Base-by-base conservation (phyloP, 768 basidiomycete genomes). In the Rhodotorula diobovata region DNA sequence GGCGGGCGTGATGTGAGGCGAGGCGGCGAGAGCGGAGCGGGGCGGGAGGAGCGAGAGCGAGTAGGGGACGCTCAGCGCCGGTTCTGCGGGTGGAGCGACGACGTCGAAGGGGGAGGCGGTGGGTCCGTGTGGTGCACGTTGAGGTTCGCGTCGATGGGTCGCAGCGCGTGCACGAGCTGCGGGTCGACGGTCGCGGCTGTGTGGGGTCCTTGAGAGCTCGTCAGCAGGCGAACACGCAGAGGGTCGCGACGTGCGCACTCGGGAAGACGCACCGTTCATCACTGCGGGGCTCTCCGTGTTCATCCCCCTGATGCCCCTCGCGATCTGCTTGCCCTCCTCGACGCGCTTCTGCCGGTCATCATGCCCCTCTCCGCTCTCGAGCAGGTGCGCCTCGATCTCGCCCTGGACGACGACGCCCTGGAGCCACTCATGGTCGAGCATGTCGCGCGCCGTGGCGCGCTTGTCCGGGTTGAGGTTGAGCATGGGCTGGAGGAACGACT, bases 401-500 rank as follows among this genome's bases (percentile, higher is more conserved):
- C 74, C 74, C 67, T 75, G 71, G 0, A 96, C 93, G 34, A 88
- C 85, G 34, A 91, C 83, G 10, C 87, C 89, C 23, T 90, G 57
- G 50, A 97, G 83, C 93, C 94, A 98, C 50, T 85, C 84, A 79
- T 97, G 93, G 72, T 90, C 87, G 10, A 86, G 85, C 76, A 96
- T 84, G 71, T 96, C 93, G n/a, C 84, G 81, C 0, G 95, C 94
- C 69, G 88, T 88, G 0, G 93, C 93, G 37, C 95, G 87, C 76
- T 90, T 88, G 72, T 94, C 93, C 0, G 94, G 90, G 77, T 89
- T 87, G 30, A 96, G 85, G 39, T 90, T 84, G 16, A 99, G 84
- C 95, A 98, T 96, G 8, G 93, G 93, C 21, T 83, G 84, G 23
- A 95, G 83, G 84, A 96, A 94, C 2, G 86, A 84, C 5, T 88